Evolutionary conservation across 805 yeast genomes (phyloP), one percentile per base, ranked within the genome.

Genomic region (Saturnispora ahearnii): DNA sequence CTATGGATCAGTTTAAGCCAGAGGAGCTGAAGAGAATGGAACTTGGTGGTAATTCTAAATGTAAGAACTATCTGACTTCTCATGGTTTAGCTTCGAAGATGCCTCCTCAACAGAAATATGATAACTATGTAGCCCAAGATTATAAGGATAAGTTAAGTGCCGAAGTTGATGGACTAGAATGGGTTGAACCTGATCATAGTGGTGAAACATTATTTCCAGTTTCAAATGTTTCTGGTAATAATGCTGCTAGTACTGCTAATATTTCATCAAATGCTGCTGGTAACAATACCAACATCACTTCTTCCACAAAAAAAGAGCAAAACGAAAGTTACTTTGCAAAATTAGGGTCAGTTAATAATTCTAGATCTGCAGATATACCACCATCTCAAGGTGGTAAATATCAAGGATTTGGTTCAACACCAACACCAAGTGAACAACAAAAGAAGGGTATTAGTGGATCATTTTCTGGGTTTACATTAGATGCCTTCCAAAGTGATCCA

Each of bases 1-100:
- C 98, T 7, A 93, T 93, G 99, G 99, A 93, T 68, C 97, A 89
- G 71, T 93, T 95, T 73, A 93, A 91, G 70, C 83, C 88, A 4
- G 96, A 90, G 38, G 99, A 93, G 65, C 74, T 90, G 51, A 69
- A 78, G 56, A 73, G 95, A 52, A 91, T 93, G 98, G 97, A 91
- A 62, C 69, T 79, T 52, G 99, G 99, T 51, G 99, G 99, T 22
- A 93, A 93, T 62, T 84, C 78, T 49, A 78, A 77, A 26, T 86
- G 93, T 59, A 76, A 72, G 30, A 72, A 70, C 51, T 93, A 83
- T 63, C 82, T 93, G 62, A 74, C 70, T 42, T 67, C 73, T 9
- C 81, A 89, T 64, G 96, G 96, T 24, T 66, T 90, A 31, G 87
- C 81, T 61, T 60, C 76, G 52, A 60, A 69, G 24, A 69, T 82